Evolutionary conservation across 164 flowering plant genomes (phyloP).

Genomic region (Stephania yunnanensis): DNA sequence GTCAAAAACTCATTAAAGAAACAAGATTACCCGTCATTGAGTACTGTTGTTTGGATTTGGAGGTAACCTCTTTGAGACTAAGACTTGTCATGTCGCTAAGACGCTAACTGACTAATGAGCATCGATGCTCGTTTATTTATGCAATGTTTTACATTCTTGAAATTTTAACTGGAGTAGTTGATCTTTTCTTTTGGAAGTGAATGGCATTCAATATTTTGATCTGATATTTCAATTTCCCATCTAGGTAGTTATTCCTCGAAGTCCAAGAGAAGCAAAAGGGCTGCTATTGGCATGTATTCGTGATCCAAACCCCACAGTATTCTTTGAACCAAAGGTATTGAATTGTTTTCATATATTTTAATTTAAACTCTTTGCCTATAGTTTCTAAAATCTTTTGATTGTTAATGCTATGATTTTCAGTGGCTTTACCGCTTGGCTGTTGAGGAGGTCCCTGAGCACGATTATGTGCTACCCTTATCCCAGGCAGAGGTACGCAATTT

Average conservation of each 20-base stretch:
- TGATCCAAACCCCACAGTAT: constrained; percentile 86
- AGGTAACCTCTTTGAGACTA: no score
- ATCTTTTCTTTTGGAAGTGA: neutral
- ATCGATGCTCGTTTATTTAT: no score
- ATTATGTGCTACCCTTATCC: constrained; percentile 89
- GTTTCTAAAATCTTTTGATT: neutral
- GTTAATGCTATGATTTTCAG: constrained; percentile 39
- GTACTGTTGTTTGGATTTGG: no score
- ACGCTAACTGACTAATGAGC: no score
- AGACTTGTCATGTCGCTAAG: no score
- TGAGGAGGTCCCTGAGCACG: constrained; percentile 91
- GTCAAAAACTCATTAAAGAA: no score
- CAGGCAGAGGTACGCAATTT: constrained; percentile 71
- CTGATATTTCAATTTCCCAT: neutral
- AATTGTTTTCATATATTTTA: neutral
- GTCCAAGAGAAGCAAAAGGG: constrained; percentile 97
- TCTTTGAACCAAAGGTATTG: constrained; percentile 92
- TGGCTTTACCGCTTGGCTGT: constrained; percentile 93
- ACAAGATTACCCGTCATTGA: no score
- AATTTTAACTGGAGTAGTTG: neutral
- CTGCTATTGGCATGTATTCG: constrained; percentile 76
- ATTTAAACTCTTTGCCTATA: neutral
- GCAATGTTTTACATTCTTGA: no score
- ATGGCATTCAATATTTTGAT: neutral
- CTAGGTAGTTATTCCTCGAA: constrained; percentile 92